A percentile compares a stretch with the other conserved stretches of the same genome.
Evolutionary conservation across 805 yeast genomes (phyloP).

Genomic region (Cyberlindnera bimundalis): DNA sequence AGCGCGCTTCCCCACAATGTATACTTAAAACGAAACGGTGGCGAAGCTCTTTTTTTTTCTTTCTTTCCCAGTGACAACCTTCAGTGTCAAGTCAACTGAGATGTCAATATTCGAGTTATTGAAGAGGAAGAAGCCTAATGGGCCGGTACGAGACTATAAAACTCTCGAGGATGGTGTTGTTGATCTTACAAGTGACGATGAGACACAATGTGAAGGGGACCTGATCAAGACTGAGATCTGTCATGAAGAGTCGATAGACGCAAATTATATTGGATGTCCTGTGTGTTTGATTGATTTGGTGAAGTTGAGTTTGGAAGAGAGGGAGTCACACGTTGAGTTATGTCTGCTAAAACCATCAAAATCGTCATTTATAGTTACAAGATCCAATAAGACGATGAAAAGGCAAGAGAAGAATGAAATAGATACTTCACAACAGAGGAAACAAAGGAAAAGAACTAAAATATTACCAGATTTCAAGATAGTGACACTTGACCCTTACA

Average conservation of each 20-base stretch:
- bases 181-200: conserved; percentile 15
- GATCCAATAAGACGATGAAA: conserved; percentile 25
- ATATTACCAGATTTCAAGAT: conserved; percentile 49
- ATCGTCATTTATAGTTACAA: conserved; percentile 30
- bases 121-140: conserved; percentile 1
- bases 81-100: no score
- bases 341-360: conserved; percentile 36
- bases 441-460: conserved; percentile 12
- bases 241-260: neutral
- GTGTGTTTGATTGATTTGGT: conserved; percentile 44
- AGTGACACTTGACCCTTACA: conserved; percentile 38
- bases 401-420: conserved; percentile 21
- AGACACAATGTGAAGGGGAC: neutral
- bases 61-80: no score
- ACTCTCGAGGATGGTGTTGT: conserved; percentile 10
- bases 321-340: conserved; percentile 53
- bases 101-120: conserved; percentile 11
- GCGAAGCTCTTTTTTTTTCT: no score
- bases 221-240: no score
- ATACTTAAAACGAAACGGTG: neutral
- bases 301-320: conserved; percentile 35
- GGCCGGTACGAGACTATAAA: neutral
- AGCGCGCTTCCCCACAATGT: neutral
- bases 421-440: conserved; percentile 10
- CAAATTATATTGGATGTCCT: conserved; percentile 40